phyloP scores from a whole-genome alignment of 2,329 filamentous ascomycete genomes.

The Penicillium sp. region DNA sequence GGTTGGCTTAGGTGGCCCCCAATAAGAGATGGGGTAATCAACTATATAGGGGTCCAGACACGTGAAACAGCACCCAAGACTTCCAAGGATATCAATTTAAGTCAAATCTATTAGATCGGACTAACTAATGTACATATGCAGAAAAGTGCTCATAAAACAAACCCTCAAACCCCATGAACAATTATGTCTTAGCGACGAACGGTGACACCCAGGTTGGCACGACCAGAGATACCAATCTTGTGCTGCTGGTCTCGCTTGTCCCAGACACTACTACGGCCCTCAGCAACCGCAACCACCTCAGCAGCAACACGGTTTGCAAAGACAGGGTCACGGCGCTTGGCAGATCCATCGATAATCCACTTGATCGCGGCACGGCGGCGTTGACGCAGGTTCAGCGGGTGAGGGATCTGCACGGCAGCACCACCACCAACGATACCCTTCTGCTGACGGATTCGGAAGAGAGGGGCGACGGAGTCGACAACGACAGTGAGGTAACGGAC shows the following conservation, averaged over 20 bases:
- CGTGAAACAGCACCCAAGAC: not conserved
- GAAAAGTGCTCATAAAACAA: constrained; percentile 15
- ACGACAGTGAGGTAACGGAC: constrained; percentile 85
- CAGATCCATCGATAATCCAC: constrained; percentile 87
- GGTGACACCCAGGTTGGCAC: constrained; percentile 65
- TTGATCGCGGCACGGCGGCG: constrained; percentile 75
- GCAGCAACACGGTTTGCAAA: constrained; percentile 79
- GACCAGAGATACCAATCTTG: constrained; percentile 74
- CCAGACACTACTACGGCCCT: constrained; percentile 83
- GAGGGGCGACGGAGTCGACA: constrained; percentile 87
- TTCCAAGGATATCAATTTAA: not conserved
- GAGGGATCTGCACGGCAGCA: constrained; percentile 76
- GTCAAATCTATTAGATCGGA: constrained; percentile 14
- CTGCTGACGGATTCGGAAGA: constrained; percentile 75
- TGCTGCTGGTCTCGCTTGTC: constrained; percentile 76
- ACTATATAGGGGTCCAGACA: not conserved
- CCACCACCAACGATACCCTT: constrained; percentile 85
- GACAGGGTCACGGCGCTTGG: constrained; percentile 72
- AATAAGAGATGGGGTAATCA: constrained; percentile 1
- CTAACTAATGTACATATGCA: constrained; percentile 24
- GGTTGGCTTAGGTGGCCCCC: not conserved
- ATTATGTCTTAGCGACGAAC: constrained; percentile 23
- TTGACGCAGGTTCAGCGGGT: constrained; percentile 73
- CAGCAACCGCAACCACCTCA: constrained; percentile 83
- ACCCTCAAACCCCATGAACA: constrained; percentile 9